A percentile compares a stretch with the other conserved stretches of the same genome.
Evolutionary conservation across 495 filamentous ascomycete species (phyloP).

Genomic region (Rostrohypoxylon terebratum): DNA sequence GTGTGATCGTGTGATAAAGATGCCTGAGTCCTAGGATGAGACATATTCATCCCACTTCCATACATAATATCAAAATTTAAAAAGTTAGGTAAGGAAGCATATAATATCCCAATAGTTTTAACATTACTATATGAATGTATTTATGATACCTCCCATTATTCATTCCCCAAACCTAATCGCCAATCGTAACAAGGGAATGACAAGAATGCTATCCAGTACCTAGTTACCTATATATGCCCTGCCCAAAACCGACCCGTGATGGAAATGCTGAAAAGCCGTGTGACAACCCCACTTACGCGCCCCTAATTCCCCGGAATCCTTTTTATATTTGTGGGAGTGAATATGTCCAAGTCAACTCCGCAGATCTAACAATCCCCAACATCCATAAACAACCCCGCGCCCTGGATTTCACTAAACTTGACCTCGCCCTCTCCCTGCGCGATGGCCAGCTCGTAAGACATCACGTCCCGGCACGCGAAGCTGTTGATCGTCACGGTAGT

Average conservation of each 20-base stretch:
- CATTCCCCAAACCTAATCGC: neutral
- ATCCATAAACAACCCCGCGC: conserved; percentile 38
- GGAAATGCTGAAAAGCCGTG: neutral
- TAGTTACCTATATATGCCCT: no score
- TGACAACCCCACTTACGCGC: neutral
- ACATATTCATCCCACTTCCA: no score
- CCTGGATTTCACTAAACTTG: conserved; percentile 25
- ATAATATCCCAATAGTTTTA: neutral
- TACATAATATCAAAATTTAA: neutral
- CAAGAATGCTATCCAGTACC: conserved; percentile 1
- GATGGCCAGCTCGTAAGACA: conserved; percentile 47
- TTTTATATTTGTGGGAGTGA: neutral
- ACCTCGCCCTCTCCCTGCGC: conserved; percentile 38
- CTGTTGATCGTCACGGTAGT: conserved; percentile 43
- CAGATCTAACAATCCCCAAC: conserved; percentile 20
- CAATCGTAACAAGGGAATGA: neutral
- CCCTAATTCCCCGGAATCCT: neutral
- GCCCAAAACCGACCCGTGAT: neutral
- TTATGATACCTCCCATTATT: neutral
- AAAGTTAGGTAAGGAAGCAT: no score
- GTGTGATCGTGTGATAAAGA: no score
- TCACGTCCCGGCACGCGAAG: conserved; percentile 49
- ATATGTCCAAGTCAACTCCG: neutral
- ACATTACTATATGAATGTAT: neutral
- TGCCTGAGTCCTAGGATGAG: no score